Evolutionary conservation across 306 rosid genomes (phyloP).

Genomic region (Macrotyloma uniflorum): DNA sequence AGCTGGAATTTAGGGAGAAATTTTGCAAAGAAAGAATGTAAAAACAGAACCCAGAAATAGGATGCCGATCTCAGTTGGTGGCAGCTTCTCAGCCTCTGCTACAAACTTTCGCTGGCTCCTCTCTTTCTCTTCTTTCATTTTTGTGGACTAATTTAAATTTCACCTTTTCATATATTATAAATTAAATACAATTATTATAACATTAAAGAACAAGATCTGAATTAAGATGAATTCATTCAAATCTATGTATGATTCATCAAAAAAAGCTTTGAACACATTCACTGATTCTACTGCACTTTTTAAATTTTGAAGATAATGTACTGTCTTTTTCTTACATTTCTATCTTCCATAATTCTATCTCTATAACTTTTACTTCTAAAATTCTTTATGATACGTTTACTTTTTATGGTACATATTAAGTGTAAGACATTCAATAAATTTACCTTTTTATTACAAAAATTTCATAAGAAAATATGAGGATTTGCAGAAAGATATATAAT

Average conservation of each 20-base stretch:
- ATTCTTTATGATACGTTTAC: no score
- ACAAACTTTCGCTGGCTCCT: background rate
- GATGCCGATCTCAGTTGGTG: conserved; percentile 35
- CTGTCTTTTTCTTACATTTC: background rate
- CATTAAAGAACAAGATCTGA: no score
- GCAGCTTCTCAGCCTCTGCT: conserved; percentile 20
- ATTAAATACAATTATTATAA: background rate
- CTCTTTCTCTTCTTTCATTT: background rate
- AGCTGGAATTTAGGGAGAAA: conserved; percentile 33
- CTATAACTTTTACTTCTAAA: no score
- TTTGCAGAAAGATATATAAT: no score
- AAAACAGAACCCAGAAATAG: conserved; percentile 46
- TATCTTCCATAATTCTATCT: background rate
- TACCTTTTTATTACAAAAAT: no score
- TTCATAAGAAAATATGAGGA: no score
- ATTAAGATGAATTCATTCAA: background rate
- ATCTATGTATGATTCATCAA: background rate
- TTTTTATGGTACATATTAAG: background rate
- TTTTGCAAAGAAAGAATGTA: conserved; percentile 33
- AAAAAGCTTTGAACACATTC: background rate
- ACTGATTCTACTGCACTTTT: background rate
- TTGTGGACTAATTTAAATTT: conserved; percentile 1
- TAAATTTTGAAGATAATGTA: background rate
- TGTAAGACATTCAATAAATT: no score
- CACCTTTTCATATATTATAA: background rate